Base-by-base conservation (phyloP, 1,284 basidiomycete genomes). In the Moniliella sp. region DNA sequence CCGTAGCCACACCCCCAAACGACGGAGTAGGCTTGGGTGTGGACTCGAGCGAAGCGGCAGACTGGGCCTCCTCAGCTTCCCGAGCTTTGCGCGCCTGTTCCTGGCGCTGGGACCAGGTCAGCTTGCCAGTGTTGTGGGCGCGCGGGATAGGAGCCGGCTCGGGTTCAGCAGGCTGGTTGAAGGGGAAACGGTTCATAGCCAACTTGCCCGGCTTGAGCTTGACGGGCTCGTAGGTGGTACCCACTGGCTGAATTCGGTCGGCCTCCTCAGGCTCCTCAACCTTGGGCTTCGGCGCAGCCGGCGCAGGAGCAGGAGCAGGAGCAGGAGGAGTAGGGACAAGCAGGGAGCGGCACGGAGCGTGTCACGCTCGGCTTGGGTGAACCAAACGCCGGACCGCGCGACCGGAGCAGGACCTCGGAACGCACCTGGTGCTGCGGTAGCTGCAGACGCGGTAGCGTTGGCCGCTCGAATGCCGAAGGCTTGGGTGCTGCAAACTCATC, bases 71-170 rank as follows among this genome's bases (percentile, higher is more conserved):
- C 15, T 54, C 50, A 30, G 42, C 50, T 26, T 57, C 48, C 12
- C 34, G 31, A 26, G 54, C 52, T 34, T 52, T 51, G 13, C 37
- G 37, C 1, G 50, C 54, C 13, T 42, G 42, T 25, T 51, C 56
- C 32, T 59, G 56, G 4, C 56, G 37, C 32, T 59, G 56, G 27
- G 48, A 54, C 56, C 56, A 59, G 4, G 56, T 57, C 5, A 59
- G 45, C 33, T 49, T 51, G 16, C 34, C 34, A 2, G 42, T 15
- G 15, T 16, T 17, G 18, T 46, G 49, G 7, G 44, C 48, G 1
- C 36, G 39, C 0, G 39, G 25, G 15, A 25, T 34, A 5, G 50
- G 47, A 14, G 46, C 27, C 2, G 47, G 34, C 9, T 37, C 33
- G 3, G 42, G 26, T 5, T 30, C 12, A 12, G 36, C 12, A 9